These are phyloP conservation scores for Dispira simplex DNA, from an alignment of 192 early-diverging fungal genomes.

Conservation along the genomic window DNA sequence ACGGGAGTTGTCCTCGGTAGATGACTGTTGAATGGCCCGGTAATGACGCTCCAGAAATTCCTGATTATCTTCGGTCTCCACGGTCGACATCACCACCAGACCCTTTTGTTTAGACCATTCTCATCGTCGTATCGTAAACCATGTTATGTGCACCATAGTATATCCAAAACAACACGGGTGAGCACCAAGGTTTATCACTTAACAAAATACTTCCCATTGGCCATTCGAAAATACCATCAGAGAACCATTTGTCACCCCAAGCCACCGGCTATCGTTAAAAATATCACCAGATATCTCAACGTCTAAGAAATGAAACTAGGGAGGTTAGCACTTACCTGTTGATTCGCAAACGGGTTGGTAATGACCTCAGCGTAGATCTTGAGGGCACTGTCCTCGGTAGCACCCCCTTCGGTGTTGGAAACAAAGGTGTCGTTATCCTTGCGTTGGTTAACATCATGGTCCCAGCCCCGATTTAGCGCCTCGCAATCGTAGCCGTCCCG, in stretches of 20 bases:
- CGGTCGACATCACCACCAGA: conserved; percentile 37
- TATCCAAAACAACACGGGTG: too few relatives aligned
- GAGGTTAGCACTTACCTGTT: conserved; percentile 14
- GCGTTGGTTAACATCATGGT: conserved; percentile 26
- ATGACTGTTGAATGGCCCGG: conserved; percentile 45
- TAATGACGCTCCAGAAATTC: conserved; percentile 67
- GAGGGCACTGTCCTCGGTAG: conserved; percentile 29
- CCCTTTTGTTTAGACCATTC: conserved; percentile 3
- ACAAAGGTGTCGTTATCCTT: background rate
- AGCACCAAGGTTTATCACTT: too few relatives aligned
- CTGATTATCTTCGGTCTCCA: conserved; percentile 77
- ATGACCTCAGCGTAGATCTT: conserved; percentile 44
- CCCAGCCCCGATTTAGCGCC: conserved; percentile 42
- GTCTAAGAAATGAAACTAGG: too few relatives aligned
- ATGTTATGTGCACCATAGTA: too few relatives aligned
- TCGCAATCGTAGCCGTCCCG: conserved; percentile 60
- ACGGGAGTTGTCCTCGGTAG: conserved; percentile 29
- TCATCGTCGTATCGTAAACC: too few relatives aligned
- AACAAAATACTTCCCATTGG: too few relatives aligned
- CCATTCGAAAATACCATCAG: too few relatives aligned
- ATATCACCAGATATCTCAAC: too few relatives aligned
- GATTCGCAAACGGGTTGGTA: conserved; percentile 24
- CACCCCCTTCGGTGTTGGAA: conserved; percentile 18
- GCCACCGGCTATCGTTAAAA: too few relatives aligned
- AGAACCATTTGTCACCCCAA: too few relatives aligned